Evolutionary conservation across 805 yeast genomes (phyloP), one percentile per base, ranked within the genome.

Genomic region (Zygosaccharomyces kombuchaensis): DNA sequence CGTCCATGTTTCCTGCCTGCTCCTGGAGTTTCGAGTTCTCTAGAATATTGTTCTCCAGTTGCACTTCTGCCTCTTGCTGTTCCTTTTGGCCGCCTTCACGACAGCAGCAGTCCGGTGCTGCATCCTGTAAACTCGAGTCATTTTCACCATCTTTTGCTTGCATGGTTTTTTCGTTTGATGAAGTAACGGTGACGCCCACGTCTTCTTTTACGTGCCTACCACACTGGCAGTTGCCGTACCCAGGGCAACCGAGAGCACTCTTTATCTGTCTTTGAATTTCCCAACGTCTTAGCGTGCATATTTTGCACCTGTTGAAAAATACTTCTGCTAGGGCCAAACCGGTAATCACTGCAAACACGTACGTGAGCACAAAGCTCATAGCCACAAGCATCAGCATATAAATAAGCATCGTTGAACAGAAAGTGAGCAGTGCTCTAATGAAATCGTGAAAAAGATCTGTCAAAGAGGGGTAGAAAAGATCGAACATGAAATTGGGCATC

Each of bases 321-420:
- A 84, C 78, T 56, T 84, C 86, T 30, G 87, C 87, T 46, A 83
- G 67, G 0, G 89, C 75, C 48, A 83, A 67, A 9, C 95, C 95
- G 13, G 81, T 55, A 13, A 82, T 77, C 25, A 83, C 81, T 1
- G 87, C 91, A 65, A 85, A 85, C 63, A 85, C 82, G 54, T 85
- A 85, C 0, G 79, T 66, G 37, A 83, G 54, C 7, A 83, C 75
- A 59, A 72, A 84, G 34, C 84, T 72, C 95, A 85, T 85, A 5
- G 84, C 84, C 12, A 81, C 89, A 67, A 85, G 73, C 95, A 85
- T 85, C 56, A 85, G 65, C 29, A 82, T 82, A 59, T 81, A 85
- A 9, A 84, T 82, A 40, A 85, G 59, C 73, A 84, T 70, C 16
- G 85, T 83, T 2, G 85, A 77, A 13, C 78, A 60, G 51, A 85